Base-by-base conservation (phyloP, 2,329 filamentous ascomycete species). In the Aspergillus candidus region DNA sequence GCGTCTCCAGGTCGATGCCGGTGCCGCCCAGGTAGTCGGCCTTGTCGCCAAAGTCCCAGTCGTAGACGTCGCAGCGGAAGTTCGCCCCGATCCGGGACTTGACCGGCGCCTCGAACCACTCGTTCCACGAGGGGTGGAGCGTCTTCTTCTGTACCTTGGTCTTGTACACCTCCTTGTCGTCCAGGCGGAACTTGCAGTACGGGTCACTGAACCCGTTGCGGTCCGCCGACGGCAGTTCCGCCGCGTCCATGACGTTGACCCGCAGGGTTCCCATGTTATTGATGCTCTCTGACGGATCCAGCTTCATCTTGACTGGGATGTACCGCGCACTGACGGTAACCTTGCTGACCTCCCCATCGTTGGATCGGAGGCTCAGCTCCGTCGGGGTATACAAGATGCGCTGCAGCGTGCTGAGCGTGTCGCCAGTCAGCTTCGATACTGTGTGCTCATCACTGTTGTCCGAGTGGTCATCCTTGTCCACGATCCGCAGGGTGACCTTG, bases 101-200 rank as follows among this genome's bases (percentile, higher is more conserved):
- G 41, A 98, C 73, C 1, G 82, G 75, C 1, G 88, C 76, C 65
- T 96, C 90, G 59, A 98, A 98, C 66, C 82, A 90, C 63, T 98
- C 93, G 61, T 97, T 97, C 94, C 94, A 98, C 0, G 82, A 79
- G 0, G 93, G 93, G 55, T 93, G 83, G 3, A 98, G 77, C 0
- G 93, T 97, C 78, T 98, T 98, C 79, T 97, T 98, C 65, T 91
- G 84, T 2, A 84, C 83, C 71, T 96, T 94, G 35, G 90, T 94
- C 77, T 97, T 98, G 80, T 88, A 89, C 1, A 97, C 79, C 45
- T 94, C 86, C 58, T 88, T 83, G 37, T 85, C 90, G 59, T 94
- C 91, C 53, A 97, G 77, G 52, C 86, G 81, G 65, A 98, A 98
- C 61, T 91, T 91, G 78, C 87, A 94, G 73, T 91, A 98, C 4